Percentiles rank a stretch among this genome's conserved stretches.
These are phyloP conservation scores for Chrysanthemum seticuspe DNA, from an alignment of 129 eudicot genomes.

Conservation along the genomic window DNA sequence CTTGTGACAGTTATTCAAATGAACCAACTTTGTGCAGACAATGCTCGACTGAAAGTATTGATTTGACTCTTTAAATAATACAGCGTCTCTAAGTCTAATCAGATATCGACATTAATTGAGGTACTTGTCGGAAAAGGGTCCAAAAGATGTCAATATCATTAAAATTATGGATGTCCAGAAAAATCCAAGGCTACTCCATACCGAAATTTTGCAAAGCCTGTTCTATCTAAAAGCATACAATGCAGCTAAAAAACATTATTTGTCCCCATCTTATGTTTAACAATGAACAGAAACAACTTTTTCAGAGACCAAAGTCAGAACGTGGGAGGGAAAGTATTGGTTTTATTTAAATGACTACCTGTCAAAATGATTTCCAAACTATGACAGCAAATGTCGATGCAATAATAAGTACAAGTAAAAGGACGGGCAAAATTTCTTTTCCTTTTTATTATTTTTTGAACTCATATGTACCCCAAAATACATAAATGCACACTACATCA, in stretches of 20 bases:
- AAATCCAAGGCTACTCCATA: neutral
- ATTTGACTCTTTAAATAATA: slow-evolving; percentile 19
- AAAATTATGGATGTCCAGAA: slow-evolving; percentile 1
- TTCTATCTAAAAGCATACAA: neutral
- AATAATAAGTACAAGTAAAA: too few species aligned
- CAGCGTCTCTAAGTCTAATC: neutral
- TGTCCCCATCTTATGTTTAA: too few species aligned
- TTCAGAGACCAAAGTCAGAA: too few species aligned
- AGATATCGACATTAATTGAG: slow-evolving; percentile 11
- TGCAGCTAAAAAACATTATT: slow-evolving; percentile 3
- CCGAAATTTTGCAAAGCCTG: neutral
- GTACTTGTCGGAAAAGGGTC: neutral
- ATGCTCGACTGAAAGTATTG: slow-evolving; percentile 16
- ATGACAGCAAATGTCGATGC: too few species aligned
- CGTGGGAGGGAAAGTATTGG: too few species aligned
- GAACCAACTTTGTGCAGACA: slow-evolving; percentile 23
- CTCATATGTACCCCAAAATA: too few species aligned
- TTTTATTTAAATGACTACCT: too few species aligned
- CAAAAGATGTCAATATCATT: slow-evolving; percentile 21
- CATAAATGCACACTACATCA: too few species aligned
- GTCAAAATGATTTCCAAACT: too few species aligned
- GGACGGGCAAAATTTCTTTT: too few species aligned
- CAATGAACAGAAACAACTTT: too few species aligned
- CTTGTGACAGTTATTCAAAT: slow-evolving; percentile 28
- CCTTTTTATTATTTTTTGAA: too few species aligned